A percentile compares a stretch with the other conserved stretches of the same genome.
phyloP scores from a whole-genome alignment of 352 stramenopile genomes.

The Phytophthora niederhauseri region DNA sequence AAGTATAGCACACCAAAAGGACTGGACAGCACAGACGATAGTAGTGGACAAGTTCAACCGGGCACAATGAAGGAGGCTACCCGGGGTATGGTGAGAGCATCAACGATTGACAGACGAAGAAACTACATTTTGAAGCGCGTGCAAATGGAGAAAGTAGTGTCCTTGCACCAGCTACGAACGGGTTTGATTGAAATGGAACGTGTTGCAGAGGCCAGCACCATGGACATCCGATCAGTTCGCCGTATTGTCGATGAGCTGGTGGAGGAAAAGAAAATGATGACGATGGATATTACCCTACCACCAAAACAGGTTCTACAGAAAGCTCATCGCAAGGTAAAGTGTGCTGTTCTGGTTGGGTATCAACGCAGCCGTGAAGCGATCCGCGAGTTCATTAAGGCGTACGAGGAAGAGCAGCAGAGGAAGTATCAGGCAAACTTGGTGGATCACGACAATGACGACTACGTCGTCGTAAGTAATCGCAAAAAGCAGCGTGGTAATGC shows the following conservation, averaged over 20 bases:
- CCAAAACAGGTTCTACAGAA: constrained; percentile 75
- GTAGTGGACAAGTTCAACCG: constrained; percentile 38
- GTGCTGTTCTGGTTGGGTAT: constrained; percentile 60
- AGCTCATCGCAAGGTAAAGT: constrained; percentile 64
- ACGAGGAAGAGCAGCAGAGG: constrained; percentile 68
- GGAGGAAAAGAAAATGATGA: constrained; percentile 48
- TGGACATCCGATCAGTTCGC: constrained; percentile 74
- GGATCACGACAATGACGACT: constrained; percentile 62
- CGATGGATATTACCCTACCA: constrained; percentile 71
- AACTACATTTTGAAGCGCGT: constrained; percentile 68
- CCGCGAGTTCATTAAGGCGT: constrained; percentile 60
- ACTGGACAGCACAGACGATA: constrained; percentile 15
- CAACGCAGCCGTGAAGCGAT: constrained; percentile 59
- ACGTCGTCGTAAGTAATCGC: constrained; percentile 67
- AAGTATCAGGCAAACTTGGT: constrained; percentile 63
- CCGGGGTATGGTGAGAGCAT: constrained; percentile 54
- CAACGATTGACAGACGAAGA: constrained; percentile 55
- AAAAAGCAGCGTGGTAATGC: constrained; percentile 31
- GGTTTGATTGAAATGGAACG: constrained; percentile 61
- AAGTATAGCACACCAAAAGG: constrained; percentile 40
- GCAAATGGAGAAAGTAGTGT: constrained; percentile 66
- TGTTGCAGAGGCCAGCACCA: constrained; percentile 38
- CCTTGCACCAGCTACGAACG: constrained; percentile 66
- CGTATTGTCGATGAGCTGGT: constrained; percentile 73
- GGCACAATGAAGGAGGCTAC: constrained; percentile 64